A percentile compares a stretch with the other conserved stretches of the same genome.
Evolutionary conservation across 163 green algal genomes (phyloP).

Genomic region (Chlorella variabilis): DNA sequence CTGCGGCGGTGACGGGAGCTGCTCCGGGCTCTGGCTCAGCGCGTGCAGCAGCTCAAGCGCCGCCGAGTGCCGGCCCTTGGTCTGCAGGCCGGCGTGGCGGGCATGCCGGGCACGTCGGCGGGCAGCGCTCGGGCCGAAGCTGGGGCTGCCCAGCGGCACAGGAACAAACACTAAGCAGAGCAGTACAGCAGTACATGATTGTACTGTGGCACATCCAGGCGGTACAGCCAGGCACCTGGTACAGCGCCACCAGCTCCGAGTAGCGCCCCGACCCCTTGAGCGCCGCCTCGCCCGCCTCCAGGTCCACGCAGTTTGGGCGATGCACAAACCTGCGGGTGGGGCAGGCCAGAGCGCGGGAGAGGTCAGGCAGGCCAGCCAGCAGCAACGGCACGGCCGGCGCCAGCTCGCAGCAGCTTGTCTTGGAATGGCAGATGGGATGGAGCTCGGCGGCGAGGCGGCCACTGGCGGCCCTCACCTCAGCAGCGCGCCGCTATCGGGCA

Average conservation of each 20-base stretch:
- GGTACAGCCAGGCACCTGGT: constrained; percentile 51
- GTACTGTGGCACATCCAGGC: not conserved
- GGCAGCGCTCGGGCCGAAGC: not conserved
- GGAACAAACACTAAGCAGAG: no score
- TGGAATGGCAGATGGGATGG: no score
- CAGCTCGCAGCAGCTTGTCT: no score
- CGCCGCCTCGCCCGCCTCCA: constrained; percentile 59
- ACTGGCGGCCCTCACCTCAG: constrained; percentile 66
- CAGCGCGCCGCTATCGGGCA: constrained; percentile 76
- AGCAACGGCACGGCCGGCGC: no score
- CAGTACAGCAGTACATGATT: not conserved
- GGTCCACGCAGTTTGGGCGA: constrained; percentile 72
- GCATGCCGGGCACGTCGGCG: not conserved
- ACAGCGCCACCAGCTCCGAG: constrained; percentile 84
- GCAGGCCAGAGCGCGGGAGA: not conserved
- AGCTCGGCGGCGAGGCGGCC: not conserved
- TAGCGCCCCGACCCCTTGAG: constrained; percentile 70
- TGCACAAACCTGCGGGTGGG: constrained; percentile 70
- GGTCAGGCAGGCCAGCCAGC: not conserved
- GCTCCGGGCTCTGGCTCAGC: constrained; percentile 59
- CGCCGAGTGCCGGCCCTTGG: constrained; percentile 50
- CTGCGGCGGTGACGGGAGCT: constrained; percentile 42
- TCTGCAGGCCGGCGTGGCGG: not conserved
- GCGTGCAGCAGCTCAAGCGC: constrained; percentile 76
- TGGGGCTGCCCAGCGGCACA: not conserved